Evolutionary conservation across 768 basidiomycete genomes (phyloP), one percentile per base, ranked within the genome.

Genomic region (Mycena kentingensis): DNA sequence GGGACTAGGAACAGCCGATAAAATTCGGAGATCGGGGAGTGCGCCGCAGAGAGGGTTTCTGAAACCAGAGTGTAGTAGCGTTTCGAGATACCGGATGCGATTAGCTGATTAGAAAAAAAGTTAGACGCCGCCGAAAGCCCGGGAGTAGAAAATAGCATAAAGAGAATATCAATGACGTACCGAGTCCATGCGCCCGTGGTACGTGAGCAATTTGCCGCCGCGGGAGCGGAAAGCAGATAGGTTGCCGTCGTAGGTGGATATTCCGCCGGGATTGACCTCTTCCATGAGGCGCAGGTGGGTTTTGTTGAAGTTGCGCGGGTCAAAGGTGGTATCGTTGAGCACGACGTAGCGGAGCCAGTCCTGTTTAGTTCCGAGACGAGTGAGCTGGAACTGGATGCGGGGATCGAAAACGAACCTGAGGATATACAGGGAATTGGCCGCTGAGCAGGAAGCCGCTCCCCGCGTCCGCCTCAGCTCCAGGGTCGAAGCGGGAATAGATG

Each of bases 181-280:
- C 3, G 47, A 31, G 25, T 57, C 56, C 12, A 31, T 24, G 7
- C 56, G 56, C 16, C 66, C 64, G 45, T 62, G 64, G 41, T 62
- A 67, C 22, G 61, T 63, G 21, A 67, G 52, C 27, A 65, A 47
- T 48, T 65, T 67, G 8, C 66, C 64, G 11, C 65, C 65, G 5
- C 57, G 57, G 32, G 52, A 56, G 22, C 54, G 51, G 55, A 63
- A 67, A 10, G 52, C 46, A 19, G 58, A 52, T 4, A 65, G 5
- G 47, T 61, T 42, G 25, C 57, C 58, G 35, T 58, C 51, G 44
- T 44, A 63, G 16, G 60, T 61, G 5, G 49, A 41, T 28, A 54
- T 54, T 6, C 55, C 58, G 12, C 54, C 58, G 8, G 42, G 28
- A 39, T 50, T 49, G 24, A 56, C 29, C 15, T 21, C 18, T n/a